Conservation (phyloP, 768 basidiomycete species). For the Hygrocybe punicea region DNA sequence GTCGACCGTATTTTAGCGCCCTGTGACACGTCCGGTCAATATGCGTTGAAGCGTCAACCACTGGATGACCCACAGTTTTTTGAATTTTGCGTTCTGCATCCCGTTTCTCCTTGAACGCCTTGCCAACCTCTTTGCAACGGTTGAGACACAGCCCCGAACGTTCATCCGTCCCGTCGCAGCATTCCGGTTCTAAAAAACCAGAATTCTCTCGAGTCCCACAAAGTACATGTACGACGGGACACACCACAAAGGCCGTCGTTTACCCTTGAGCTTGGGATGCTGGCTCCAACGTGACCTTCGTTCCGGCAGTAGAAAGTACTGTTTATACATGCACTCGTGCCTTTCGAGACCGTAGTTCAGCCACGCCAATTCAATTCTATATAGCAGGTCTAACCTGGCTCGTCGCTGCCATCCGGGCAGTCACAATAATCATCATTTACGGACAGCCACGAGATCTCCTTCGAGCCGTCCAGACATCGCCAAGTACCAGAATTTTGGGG, state of each 20-base stretch:
- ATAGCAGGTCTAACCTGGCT: conserved; percentile 64
- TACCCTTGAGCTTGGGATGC: conserved; percentile 77
- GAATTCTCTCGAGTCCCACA: conserved; percentile 3
- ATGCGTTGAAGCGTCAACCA: not conserved
- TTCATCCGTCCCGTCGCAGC: conserved; percentile 97
- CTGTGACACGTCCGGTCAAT: conserved; percentile 36
- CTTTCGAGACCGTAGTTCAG: conserved; percentile 36
- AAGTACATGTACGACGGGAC: conserved; percentile 23
- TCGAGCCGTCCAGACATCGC: conserved; percentile 79
- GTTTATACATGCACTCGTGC: conserved; percentile 80
- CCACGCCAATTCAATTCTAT: not conserved
- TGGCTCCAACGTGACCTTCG: conserved; percentile 79
- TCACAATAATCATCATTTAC: conserved; percentile 96
- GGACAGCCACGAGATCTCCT: conserved; percentile 71
- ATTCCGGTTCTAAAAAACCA: conserved; percentile 66
- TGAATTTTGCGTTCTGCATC: conserved; percentile 75
- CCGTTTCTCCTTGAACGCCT: conserved; percentile 58
- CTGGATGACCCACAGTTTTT: conserved; percentile 58
- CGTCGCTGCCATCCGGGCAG: conserved; percentile 91
- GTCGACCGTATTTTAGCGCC: conserved; percentile 88
- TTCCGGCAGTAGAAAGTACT: conserved; percentile 82
- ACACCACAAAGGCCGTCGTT: conserved; percentile 91
- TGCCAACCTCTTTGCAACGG: conserved; percentile 72
- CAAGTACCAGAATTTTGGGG: conserved; percentile 56
- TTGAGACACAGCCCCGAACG: conserved; percentile 74